Conservation (phyloP, 108 stramenopile species). For the Nitzschia sp. region DNA sequence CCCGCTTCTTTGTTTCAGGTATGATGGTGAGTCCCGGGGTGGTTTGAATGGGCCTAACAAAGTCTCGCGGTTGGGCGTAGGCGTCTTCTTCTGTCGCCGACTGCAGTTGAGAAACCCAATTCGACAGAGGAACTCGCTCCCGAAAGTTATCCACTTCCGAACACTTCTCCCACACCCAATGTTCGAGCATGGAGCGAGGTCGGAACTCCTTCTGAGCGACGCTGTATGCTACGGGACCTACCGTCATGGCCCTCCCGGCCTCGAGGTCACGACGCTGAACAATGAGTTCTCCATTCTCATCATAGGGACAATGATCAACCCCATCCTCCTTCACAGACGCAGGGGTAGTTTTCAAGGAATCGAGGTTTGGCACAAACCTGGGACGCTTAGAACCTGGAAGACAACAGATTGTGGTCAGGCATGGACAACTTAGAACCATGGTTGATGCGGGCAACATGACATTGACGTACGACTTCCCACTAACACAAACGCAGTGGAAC, state of each 20-base stretch:
- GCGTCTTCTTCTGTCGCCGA: conserved; percentile 53
- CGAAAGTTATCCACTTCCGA: conserved; percentile 83
- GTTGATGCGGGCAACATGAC: not conserved
- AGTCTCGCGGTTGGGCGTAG: conserved; percentile 74
- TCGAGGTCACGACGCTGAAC: conserved; percentile 76
- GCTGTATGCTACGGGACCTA: conserved; percentile 85
- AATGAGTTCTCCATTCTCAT: conserved; percentile 74
- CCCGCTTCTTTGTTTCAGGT: conserved; percentile 81
- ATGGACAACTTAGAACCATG: no score
- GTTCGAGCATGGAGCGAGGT: conserved; percentile 71
- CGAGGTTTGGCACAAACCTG: conserved; percentile 46
- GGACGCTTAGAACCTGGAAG: conserved; percentile 58
- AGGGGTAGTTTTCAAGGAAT: no score
- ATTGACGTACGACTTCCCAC: conserved; percentile 68
- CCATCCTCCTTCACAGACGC: conserved; percentile 7
- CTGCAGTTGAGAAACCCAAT: conserved; percentile 70
- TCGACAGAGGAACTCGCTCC: conserved; percentile 75
- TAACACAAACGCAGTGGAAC: conserved; percentile 65
- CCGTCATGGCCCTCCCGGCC: conserved; percentile 78
- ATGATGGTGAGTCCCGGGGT: conserved; percentile 67
- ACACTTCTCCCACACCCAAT: conserved; percentile 91
- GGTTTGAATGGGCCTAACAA: conserved; percentile 64
- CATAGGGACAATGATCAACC: conserved; percentile 49
- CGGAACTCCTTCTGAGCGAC: conserved; percentile 82
- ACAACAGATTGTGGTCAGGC: no score